phyloP scores from a whole-genome alignment of 2,329 filamentous ascomycete species.

The Escovopsis weberi region DNA sequence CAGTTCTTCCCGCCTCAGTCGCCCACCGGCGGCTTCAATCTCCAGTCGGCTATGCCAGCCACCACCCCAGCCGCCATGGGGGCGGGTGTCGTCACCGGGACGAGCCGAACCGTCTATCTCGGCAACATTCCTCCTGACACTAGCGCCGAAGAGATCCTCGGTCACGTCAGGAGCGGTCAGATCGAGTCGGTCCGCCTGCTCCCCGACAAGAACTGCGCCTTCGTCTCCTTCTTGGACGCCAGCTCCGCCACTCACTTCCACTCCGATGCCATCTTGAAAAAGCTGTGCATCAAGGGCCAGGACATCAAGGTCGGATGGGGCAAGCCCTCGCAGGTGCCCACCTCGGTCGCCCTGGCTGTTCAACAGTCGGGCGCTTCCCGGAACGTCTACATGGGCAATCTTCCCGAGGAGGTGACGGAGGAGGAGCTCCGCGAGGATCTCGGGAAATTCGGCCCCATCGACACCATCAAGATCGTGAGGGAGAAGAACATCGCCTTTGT shows the following conservation, averaged over 20 bases:
- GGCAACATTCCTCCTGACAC: constrained; percentile 99
- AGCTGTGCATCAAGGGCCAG: constrained; percentile 94
- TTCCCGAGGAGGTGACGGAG: constrained; percentile 79
- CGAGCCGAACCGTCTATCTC: constrained; percentile 90
- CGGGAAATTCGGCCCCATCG: constrained; percentile 90
- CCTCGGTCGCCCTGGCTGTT: constrained; percentile 90
- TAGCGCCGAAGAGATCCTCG: constrained; percentile 86
- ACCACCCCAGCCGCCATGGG: constrained; percentile 63
- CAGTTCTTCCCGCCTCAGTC: constrained; percentile 85
- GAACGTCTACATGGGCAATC: constrained; percentile 91
- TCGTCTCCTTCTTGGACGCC: constrained; percentile 96
- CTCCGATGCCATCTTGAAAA: constrained; percentile 98
- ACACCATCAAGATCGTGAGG: constrained; percentile 93
- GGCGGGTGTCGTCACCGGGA: constrained; percentile 72
- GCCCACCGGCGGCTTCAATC: constrained; percentile 59
- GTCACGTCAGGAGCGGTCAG: constrained; percentile 91
- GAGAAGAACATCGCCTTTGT: constrained; percentile 98
- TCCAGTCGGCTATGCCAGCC: constrained; percentile 42
- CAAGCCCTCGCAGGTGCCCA: constrained; percentile 94
- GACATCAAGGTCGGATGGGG: constrained; percentile 99
- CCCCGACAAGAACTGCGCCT: constrained; percentile 98
- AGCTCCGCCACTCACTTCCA: constrained; percentile 98
- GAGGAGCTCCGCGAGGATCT: constrained; percentile 90
- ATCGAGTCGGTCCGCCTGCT: constrained; percentile 97
- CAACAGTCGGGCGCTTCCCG: constrained; percentile 94